Percentiles rank a stretch among this genome's conserved stretches.
These are phyloP conservation scores for Fusarium cicatricum DNA, from an alignment of 2,329 filamentous ascomycete species.

Conservation along the genomic window DNA sequence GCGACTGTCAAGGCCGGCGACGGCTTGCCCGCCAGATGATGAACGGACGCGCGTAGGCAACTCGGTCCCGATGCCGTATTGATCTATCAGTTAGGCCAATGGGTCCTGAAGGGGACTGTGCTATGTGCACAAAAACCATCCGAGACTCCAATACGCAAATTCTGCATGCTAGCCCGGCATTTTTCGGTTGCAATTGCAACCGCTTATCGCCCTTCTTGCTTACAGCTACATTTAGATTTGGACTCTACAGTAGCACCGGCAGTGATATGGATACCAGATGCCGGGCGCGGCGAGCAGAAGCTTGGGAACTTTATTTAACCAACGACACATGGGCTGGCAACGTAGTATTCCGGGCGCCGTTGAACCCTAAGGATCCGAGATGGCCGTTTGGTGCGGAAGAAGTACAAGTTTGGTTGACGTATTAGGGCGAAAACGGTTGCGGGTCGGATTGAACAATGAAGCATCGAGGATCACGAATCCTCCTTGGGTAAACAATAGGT, in stretches of 20 bases:
- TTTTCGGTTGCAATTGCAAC: constrained; percentile 5
- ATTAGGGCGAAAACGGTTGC: constrained; percentile 10
- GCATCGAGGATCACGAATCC: too few species aligned
- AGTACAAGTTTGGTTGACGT: background rate
- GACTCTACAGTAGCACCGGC: too few species aligned
- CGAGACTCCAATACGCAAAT: background rate
- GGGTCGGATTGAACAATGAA: constrained; percentile 16
- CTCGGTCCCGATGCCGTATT: background rate
- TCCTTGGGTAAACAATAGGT: constrained; percentile 1
- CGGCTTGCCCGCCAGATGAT: background rate
- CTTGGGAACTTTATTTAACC: background rate
- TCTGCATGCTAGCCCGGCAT: constrained; percentile 6
- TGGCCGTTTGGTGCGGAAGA: constrained; percentile 1
- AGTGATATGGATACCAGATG: background rate
- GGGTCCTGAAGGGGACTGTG: constrained; percentile 21
- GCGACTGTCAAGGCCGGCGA: too few species aligned
- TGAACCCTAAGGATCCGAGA: constrained; percentile 19
- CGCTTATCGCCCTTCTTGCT: background rate
- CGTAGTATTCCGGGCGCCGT: too few species aligned
- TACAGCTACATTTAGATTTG: background rate
- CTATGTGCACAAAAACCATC: background rate
- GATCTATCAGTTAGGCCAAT: background rate
- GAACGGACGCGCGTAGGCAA: background rate
- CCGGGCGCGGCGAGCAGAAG: background rate
- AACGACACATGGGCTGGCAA: constrained; percentile 12